Percentiles rank a stretch among this genome's conserved stretches.
phyloP scores from a whole-genome alignment of 495 filamentous ascomycete genomes.

The Clavariopsis aquatica region DNA sequence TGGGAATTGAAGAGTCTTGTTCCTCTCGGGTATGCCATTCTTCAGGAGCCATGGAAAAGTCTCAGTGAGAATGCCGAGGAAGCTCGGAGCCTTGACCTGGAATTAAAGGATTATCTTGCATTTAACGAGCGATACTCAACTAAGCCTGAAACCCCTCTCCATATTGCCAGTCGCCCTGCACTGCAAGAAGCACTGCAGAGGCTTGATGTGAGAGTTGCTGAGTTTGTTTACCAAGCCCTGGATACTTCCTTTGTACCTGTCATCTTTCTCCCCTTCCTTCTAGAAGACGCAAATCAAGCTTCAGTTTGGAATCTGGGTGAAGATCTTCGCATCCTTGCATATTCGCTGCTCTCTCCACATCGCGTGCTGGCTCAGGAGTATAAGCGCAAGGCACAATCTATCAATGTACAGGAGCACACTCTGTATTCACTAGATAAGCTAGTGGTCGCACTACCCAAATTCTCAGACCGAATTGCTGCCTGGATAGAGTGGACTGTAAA shows the following conservation, averaged over 20 bases:
- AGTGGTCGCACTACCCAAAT: not conserved
- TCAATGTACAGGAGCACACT: slow-evolving; percentile 2
- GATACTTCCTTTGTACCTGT: not conserved
- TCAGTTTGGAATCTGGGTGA: slow-evolving; percentile 27
- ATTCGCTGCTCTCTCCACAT: slow-evolving; percentile 22
- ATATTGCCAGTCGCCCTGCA: not conserved
- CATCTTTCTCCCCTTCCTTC: slow-evolving; percentile 32
- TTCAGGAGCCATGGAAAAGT: not conserved
- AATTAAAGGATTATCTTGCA: not conserved
- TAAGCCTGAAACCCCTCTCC: not conserved
- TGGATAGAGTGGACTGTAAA: slow-evolving; percentile 7
- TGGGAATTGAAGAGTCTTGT: slow-evolving; percentile 24
- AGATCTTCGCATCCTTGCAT: slow-evolving; percentile 27
- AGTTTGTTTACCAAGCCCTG: slow-evolving; percentile 30
- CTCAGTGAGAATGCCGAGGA: slow-evolving; percentile 11
- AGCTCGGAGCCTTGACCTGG: slow-evolving; percentile 5
- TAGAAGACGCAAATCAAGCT: slow-evolving; percentile 28
- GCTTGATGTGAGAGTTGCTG: slow-evolving; percentile 31
- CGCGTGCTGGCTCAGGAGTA: slow-evolving; percentile 8
- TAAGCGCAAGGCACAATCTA: slow-evolving; percentile 18
- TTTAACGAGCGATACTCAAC: slow-evolving; percentile 20
- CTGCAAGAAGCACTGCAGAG: slow-evolving; percentile 8
- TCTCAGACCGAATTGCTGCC: not conserved
- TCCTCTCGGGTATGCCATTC: slow-evolving; percentile 22
- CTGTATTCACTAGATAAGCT: not conserved